These are phyloP conservation scores for Ambispora gerdemannii DNA, from an alignment of 192 early-diverging fungal genomes.

Conservation along the genomic window DNA sequence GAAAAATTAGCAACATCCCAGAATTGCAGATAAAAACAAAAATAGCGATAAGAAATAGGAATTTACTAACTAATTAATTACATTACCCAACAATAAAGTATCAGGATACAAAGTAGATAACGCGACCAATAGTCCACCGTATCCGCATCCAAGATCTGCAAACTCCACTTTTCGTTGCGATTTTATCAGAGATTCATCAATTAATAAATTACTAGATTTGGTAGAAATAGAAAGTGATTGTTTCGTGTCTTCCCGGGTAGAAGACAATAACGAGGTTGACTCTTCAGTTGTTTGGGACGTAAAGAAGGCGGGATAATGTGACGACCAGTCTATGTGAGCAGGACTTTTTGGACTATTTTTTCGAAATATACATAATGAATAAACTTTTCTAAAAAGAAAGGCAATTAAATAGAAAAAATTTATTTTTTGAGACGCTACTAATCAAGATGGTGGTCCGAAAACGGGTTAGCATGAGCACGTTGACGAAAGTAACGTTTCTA, in stretches of 20 bases:
- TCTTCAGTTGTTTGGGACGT: too few species aligned
- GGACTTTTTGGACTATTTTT: constrained; percentile 68
- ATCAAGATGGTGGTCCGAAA: constrained; percentile 91
- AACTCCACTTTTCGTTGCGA: constrained; percentile 76
- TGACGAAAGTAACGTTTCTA: constrained; percentile 83
- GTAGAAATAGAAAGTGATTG: not conserved
- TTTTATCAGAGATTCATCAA: constrained; percentile 28
- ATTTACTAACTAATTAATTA: not conserved
- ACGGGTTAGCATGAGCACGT: constrained; percentile 96
- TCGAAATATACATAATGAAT: not conserved
- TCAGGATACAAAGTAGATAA: constrained; percentile 89
- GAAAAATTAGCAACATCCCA: too few species aligned
- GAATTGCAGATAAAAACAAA: not conserved
- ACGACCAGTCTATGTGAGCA: constrained; percentile 83
- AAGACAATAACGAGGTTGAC: too few species aligned
- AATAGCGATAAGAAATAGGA: not conserved
- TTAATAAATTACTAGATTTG: too few species aligned
- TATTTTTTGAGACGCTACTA: too few species aligned
- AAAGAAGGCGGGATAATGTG: constrained; percentile 66
- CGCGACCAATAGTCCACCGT: constrained; percentile 86
- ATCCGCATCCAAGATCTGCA: constrained; percentile 98
- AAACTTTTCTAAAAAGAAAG: not conserved
- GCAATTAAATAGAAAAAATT: constrained; percentile 3
- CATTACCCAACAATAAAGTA: constrained; percentile 80
- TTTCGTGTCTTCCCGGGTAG: constrained; percentile 38